Conservation (phyloP, 2,329 filamentous ascomycete genomes). For the Diaporthe sp. region DNA sequence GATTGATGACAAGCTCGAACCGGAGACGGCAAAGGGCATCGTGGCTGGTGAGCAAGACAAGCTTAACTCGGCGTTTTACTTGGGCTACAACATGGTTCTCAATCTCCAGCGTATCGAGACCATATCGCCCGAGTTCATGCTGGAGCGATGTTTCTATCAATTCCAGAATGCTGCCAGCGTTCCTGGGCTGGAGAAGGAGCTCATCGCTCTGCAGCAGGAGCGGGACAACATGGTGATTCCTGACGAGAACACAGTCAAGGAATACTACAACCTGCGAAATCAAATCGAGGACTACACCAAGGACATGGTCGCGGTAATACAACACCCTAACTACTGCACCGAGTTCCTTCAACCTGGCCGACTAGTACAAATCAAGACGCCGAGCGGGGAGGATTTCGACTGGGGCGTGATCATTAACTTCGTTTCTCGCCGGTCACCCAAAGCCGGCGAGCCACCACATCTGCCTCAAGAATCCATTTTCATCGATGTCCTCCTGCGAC, state of each 20-base stretch:
- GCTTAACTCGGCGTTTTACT: conserved; percentile 96
- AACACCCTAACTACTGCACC: conserved; percentile 88
- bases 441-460: conserved; percentile 76
- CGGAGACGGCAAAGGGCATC: conserved; percentile 92
- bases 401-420: conserved; percentile 93
- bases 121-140: conserved; percentile 98
- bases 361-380: conserved; percentile 86
- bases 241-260: conserved; percentile 89
- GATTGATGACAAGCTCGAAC: conserved; percentile 97
- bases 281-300: conserved; percentile 86
- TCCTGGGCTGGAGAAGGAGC: conserved; percentile 84
- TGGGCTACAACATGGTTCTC: conserved; percentile 99
- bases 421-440: conserved; percentile 73
- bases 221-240: conserved; percentile 81
- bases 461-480: conserved; percentile 83
- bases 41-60: conserved; percentile 97
- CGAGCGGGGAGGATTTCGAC: conserved; percentile 83
- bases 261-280: conserved; percentile 92
- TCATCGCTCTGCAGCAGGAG: conserved; percentile 83
- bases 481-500: conserved; percentile 82
- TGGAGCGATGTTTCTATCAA: conserved; percentile 98
- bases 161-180: conserved; percentile 97
- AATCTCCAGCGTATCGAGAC: conserved; percentile 98
- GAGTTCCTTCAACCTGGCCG: conserved; percentile 91
- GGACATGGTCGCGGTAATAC: conserved; percentile 93